phyloP scores from a whole-genome alignment of 2,329 filamentous ascomycete species.

The Penicillium hordei region DNA sequence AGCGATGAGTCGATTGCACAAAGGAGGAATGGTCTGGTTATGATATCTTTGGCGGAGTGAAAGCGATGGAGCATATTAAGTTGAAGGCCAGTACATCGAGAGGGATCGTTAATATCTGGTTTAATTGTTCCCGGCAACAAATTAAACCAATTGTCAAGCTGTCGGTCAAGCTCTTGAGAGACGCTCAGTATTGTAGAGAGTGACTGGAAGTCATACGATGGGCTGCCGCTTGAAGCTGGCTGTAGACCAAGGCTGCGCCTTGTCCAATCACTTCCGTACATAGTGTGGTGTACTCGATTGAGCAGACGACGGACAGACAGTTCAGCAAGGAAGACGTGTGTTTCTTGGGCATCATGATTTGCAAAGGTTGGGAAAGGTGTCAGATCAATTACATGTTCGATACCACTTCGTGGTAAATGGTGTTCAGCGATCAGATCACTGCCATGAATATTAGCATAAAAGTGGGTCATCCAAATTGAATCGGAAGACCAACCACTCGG shows the following conservation, averaged over 20 bases:
- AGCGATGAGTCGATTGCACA: constrained; percentile 1
- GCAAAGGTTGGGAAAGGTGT: constrained; percentile 4
- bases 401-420: constrained; percentile 7
- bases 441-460: background rate
- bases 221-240: constrained; percentile 7
- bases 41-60: constrained; percentile 9
- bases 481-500: constrained; percentile 1
- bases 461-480: no score
- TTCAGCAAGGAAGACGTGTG: constrained; percentile 7
- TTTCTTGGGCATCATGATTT: constrained; percentile 2
- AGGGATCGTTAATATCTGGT: constrained; percentile 3
- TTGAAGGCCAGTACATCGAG: constrained; percentile 6
- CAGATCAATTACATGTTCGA: constrained; percentile 9
- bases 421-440: constrained; percentile 8
- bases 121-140: constrained; percentile 2
- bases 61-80: constrained; percentile 9
- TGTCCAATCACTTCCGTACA: constrained; percentile 8
- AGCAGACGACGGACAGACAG: constrained; percentile 5
- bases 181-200: constrained; percentile 6
- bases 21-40: constrained; percentile 8
- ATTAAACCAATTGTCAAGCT: constrained; percentile 4
- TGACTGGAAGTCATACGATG: constrained; percentile 7
- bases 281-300: constrained; percentile 6
- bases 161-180: constrained; percentile 5
- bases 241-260: constrained; percentile 8